A percentile compares a stretch with the other conserved stretches of the same genome.
Conservation (phyloP, 352 stramenopile species). For the Plasmopara muralis region DNA sequence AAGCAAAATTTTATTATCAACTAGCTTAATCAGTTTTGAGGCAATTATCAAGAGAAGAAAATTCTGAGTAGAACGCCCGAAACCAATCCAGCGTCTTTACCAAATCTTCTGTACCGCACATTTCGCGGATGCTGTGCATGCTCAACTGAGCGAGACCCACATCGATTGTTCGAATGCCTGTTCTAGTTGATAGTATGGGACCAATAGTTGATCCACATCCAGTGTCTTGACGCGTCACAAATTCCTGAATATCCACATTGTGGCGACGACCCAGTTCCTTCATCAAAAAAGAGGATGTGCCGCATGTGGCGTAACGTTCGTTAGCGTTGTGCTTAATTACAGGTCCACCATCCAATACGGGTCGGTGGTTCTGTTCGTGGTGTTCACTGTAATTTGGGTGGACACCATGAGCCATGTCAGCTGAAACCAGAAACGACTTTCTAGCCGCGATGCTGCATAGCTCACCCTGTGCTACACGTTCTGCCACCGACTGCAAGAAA, state of each 20-base stretch:
- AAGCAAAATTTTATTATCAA: too few species aligned
- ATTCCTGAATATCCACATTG: constrained; percentile 90
- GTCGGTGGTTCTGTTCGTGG: constrained; percentile 92
- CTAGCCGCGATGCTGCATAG: constrained; percentile 42
- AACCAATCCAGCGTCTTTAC: constrained; percentile 86
- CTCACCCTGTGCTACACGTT: constrained; percentile 54
- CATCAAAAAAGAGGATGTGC: constrained; percentile 89
- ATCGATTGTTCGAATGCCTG: constrained; percentile 96
- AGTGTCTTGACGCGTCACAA: constrained; percentile 95
- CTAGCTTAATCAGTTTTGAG: constrained; percentile 56
- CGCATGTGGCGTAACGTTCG: constrained; percentile 95
- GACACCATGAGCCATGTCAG: constrained; percentile 96
- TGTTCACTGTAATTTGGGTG: constrained; percentile 97
- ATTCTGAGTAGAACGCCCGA: constrained; percentile 90
- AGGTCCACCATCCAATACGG: constrained; percentile 88
- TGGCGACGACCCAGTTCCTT: constrained; percentile 86
- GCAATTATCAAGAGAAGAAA: constrained; percentile 83
- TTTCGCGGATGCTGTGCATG: constrained; percentile 97
- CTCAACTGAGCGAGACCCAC: constrained; percentile 94
- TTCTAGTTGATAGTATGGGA: constrained; percentile 91
- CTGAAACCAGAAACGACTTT: constrained; percentile 86
- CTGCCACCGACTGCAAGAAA: constrained; percentile 62
- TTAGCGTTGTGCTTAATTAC: constrained; percentile 99
- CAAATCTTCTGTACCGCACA: constrained; percentile 89
- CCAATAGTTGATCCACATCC: constrained; percentile 96